Base-by-base conservation (phyloP, 2,329 filamentous ascomycete species). In the Arachnopeziza araneosa region DNA sequence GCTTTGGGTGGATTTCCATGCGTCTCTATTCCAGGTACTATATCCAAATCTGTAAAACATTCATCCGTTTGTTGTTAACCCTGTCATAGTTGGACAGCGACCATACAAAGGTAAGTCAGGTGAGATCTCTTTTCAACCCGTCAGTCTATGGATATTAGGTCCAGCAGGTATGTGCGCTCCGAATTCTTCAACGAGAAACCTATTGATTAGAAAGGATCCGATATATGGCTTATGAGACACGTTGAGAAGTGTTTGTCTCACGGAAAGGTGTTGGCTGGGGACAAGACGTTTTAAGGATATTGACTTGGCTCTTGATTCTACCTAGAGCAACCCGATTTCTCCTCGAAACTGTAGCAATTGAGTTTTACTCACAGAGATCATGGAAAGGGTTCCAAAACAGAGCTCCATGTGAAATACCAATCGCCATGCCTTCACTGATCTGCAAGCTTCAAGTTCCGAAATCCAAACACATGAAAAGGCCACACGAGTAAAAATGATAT, bases 121-220 rank as follows among this genome's bases (percentile, higher is more conserved):
- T 60, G 21, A 62, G 59, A 14, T 12, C 2, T 14, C 36, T 17
- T 19, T 44, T 21, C 62, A 65, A 26, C 66, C 66, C 1, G 52
- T 68, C 0, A 66, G 60, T 8, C 52, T 66, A 21, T 63, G 62
- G 64, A 36, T 67, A 1, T 8, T 67, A 1, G 63, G 66, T 21
- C 57, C 64, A 36, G 55, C 53, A 2, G 62, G 65, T 64, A 52
- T 50, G n/a, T n/a, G 2, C 3, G 6, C 17, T n/a, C 32, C 6
- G 1, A 10, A 12, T n/a, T 36, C 3, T 19, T 8, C 7, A 55
- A 8, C 26, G 2, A 5, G 21, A 12, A 19, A 17, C 26, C 9
- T 30, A 22, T 52, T 59, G 57, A 59, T 44, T 9, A n/a, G 26
- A 6, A 30, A 52, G 59, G 54, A 22, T 58, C 56, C n/a, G 59